Conservation (phyloP, 192 early-diverging fungal genomes). For the Linnemannia schmuckeri region DNA sequence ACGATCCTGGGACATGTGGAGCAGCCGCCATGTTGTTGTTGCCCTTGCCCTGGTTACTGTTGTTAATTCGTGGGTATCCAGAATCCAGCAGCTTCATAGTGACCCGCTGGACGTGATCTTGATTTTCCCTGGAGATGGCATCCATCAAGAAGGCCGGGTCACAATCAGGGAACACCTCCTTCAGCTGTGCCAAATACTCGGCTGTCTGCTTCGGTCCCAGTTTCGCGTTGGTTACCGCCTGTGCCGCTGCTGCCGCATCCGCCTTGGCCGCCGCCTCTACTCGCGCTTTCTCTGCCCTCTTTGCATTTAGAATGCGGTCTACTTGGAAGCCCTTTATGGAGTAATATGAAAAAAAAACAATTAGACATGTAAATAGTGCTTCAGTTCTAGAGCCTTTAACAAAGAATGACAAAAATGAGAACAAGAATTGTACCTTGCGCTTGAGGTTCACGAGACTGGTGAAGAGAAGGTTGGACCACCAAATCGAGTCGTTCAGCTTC, state of each 20-base stretch:
- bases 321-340: conserved; percentile 61
- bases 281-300: conserved; percentile 49
- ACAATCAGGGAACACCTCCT: conserved; percentile 76
- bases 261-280: conserved; percentile 41
- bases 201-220: conserved; percentile 22
- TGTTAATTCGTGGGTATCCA: conserved; percentile 65
- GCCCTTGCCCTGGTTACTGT: neutral
- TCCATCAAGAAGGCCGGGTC: conserved; percentile 68
- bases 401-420: neutral
- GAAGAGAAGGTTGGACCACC: conserved; percentile 80
- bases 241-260: conserved; percentile 25
- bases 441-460: conserved; percentile 75
- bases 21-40: neutral
- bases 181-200: conserved; percentile 56
- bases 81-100: conserved; percentile 70
- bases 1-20: conserved; percentile 33
- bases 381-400: no score
- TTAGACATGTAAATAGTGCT: conserved; percentile 5
- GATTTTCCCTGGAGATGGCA: conserved; percentile 61
- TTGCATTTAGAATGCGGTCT: conserved; percentile 67
- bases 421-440: conserved; percentile 63
- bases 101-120: conserved; percentile 68
- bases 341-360: neutral
- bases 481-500: conserved; percentile 82
- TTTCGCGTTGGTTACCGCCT: conserved; percentile 17